Conservation (phyloP, 768 basidiomycete genomes). For the Tricholoma terreum region DNA sequence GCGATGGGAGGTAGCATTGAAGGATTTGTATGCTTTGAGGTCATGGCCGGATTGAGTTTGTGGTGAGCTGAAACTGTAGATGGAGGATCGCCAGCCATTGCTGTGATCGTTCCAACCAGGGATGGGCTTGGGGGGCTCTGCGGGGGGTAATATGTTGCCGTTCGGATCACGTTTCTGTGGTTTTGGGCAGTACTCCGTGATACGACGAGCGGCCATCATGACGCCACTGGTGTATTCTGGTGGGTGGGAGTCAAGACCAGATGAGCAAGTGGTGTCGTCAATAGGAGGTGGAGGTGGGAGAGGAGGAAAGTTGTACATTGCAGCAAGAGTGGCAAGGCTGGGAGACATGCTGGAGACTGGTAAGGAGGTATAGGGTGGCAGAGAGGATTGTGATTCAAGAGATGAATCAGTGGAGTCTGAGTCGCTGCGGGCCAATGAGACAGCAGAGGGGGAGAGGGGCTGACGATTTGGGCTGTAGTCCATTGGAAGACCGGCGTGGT, state of each 20-base stretch:
- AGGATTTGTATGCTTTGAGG: conserved; percentile 40
- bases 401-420: conserved; percentile 44
- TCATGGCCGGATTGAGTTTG: conserved; percentile 27
- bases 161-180: conserved; percentile 37
- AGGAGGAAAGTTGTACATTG: conserved; percentile 46
- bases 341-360: conserved; percentile 25
- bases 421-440: conserved; percentile 25
- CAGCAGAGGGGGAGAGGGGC: conserved; percentile 35
- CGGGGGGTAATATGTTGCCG: conserved; percentile 26
- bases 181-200: conserved; percentile 42
- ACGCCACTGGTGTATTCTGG: conserved; percentile 55
- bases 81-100: conserved; percentile 62
- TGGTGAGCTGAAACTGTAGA: conserved; percentile 52
- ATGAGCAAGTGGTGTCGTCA: conserved; percentile 23
- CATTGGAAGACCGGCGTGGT: conserved; percentile 38
- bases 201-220: conserved; percentile 66
- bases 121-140: conserved; percentile 41
- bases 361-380: conserved; percentile 21
- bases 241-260: conserved; percentile 19
- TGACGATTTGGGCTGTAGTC: conserved; percentile 47
- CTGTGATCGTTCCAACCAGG: conserved; percentile 71
- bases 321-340: conserved; percentile 31
- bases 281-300: conserved; percentile 52
- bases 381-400: conserved; percentile 28
- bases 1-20: conserved; percentile 50